These are phyloP conservation scores for Nitzschia sp. DNA, from an alignment of 108 stramenopile species.

Conservation along the genomic window DNA sequence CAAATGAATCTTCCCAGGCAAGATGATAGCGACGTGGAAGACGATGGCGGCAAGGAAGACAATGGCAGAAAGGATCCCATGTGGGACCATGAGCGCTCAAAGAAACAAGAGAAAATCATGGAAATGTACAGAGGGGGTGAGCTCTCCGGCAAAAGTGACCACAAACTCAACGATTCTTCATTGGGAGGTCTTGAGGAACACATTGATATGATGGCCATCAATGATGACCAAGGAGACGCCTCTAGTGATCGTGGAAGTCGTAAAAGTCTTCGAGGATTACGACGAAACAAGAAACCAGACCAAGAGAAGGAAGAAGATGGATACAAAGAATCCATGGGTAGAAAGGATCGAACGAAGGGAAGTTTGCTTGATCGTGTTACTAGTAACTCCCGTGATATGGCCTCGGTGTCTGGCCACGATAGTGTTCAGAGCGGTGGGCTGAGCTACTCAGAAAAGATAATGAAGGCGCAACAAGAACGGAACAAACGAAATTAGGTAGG, in stretches of 20 bases:
- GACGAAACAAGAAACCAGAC: background rate
- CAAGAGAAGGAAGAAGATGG: background rate
- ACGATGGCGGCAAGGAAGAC: background rate
- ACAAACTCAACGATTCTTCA: background rate
- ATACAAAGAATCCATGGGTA: background rate
- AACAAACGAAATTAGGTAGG: conserved; percentile 5
- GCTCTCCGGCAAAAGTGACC: background rate
- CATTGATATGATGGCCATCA: conserved; percentile 7
- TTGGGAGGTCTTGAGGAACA: background rate
- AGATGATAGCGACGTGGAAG: no score
- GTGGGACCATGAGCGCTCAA: conserved; percentile 4
- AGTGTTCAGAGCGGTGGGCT: background rate
- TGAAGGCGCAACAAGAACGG: conserved; percentile 18
- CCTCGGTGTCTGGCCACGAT: background rate
- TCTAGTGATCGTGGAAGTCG: conserved; percentile 1
- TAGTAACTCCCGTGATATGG: background rate
- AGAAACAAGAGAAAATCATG: conserved; percentile 19
- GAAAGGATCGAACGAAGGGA: conserved; percentile 11
- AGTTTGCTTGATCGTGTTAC: conserved; percentile 3
- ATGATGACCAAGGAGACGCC: background rate
- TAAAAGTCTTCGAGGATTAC: background rate
- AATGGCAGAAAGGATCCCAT: background rate
- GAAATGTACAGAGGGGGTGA: conserved; percentile 7
- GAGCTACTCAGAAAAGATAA: conserved; percentile 7
- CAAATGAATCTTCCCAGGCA: background rate